phyloP scores from a whole-genome alignment of 495 filamentous ascomycete genomes.

The Daldinia decipiens region DNA sequence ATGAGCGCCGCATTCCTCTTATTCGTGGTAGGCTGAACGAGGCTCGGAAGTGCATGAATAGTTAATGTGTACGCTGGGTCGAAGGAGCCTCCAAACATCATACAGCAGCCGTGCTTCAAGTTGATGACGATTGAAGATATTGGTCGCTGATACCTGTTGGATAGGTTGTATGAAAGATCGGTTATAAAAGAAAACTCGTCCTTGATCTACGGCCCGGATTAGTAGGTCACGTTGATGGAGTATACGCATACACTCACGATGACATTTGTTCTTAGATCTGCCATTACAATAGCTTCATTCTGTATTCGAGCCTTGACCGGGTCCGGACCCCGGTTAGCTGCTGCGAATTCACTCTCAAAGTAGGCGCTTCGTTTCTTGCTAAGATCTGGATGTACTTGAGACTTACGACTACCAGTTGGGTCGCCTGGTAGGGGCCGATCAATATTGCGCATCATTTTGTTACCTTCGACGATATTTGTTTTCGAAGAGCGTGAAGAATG shows the following conservation, averaged over 20 bases:
- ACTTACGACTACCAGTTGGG: constrained; percentile 47
- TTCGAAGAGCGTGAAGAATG: constrained; percentile 53
- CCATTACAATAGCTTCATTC: constrained; percentile 76
- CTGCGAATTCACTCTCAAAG: constrained; percentile 60
- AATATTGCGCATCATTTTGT: constrained; percentile 51
- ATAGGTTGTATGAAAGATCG: constrained; percentile 73
- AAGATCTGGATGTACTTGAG: constrained; percentile 49
- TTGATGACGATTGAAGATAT: constrained; percentile 77
- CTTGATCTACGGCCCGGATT: constrained; percentile 59
- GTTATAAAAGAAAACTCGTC: constrained; percentile 77
- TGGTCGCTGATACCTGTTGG: constrained; percentile 76
- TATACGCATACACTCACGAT: constrained; percentile 27
- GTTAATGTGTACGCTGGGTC: constrained; percentile 85
- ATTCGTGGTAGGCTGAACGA: constrained; percentile 80
- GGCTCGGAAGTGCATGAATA: constrained; percentile 73
- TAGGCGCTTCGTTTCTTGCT: constrained; percentile 55
- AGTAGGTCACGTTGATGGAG: neutral
- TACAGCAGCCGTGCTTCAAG: constrained; percentile 76
- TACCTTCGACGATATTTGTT: constrained; percentile 53
- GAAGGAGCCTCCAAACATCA: constrained; percentile 77
- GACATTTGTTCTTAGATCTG: constrained; percentile 82
- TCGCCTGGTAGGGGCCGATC: constrained; percentile 52
- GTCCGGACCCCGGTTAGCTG: constrained; percentile 44
- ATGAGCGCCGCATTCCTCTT: constrained; percentile 83
- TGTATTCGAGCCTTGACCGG: constrained; percentile 66